phyloP scores from a whole-genome alignment of 805 yeast species.

The Sungouiella blattae region DNA sequence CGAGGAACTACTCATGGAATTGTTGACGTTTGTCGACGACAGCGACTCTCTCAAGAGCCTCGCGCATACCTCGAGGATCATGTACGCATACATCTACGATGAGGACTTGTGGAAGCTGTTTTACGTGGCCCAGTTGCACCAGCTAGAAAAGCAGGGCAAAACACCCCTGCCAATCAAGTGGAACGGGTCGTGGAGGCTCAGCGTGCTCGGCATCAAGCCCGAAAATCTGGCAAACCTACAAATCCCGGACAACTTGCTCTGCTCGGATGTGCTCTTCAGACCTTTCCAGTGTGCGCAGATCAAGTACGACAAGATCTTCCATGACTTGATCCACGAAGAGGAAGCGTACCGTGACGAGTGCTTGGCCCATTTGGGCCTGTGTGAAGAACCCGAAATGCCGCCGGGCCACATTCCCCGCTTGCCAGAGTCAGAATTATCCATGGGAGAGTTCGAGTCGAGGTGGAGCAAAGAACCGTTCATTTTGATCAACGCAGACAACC shows the following conservation, averaged over 20 bases:
- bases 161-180: slow-evolving; percentile 36
- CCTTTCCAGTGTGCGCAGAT: slow-evolving; percentile 81
- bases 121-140: slow-evolving; percentile 26
- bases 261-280: slow-evolving; percentile 74
- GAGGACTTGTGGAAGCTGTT: slow-evolving; percentile 80
- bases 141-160: slow-evolving; percentile 9
- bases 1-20: slow-evolving; percentile 61
- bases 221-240: slow-evolving; percentile 44
- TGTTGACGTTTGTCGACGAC: slow-evolving; percentile 48
- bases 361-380: too few relatives aligned
- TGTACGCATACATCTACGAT: slow-evolving; percentile 69
- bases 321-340: slow-evolving; percentile 48
- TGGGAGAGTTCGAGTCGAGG: slow-evolving; percentile 41
- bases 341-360: slow-evolving; percentile 23
- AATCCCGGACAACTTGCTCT: slow-evolving; percentile 49
- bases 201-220: slow-evolving; percentile 41
- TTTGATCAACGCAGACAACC: slow-evolving; percentile 28
- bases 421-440: slow-evolving; percentile 39
- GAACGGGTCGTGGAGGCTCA: slow-evolving; percentile 80
- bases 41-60: slow-evolving; percentile 48
- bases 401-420: slow-evolving; percentile 52
- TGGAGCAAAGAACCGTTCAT: slow-evolving; percentile 66
- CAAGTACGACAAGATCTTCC: slow-evolving; percentile 50
- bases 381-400: slow-evolving; percentile 16
- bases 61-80: slow-evolving; percentile 58